phyloP scores from a whole-genome alignment of 495 filamentous ascomycete genomes.

The Annulohypoxylon bovei region DNA sequence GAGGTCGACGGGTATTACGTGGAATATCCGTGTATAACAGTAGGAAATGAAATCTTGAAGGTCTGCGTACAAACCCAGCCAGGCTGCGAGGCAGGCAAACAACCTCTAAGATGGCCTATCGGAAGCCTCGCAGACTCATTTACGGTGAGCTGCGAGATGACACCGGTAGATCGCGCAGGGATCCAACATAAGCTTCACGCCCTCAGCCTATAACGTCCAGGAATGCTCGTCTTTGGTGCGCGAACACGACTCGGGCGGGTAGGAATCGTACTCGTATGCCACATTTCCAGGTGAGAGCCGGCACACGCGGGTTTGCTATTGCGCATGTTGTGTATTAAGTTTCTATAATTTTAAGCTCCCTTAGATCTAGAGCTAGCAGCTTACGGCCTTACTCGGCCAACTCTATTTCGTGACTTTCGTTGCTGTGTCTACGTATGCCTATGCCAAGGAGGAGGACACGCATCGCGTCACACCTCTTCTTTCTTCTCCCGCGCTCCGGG shows the following conservation, averaged over 20 bases:
- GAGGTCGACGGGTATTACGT: conserved; percentile 1
- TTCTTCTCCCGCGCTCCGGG: conserved; percentile 23
- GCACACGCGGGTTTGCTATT: background rate
- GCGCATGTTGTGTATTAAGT: background rate
- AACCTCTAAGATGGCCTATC: background rate
- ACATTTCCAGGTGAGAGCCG: conserved; percentile 8
- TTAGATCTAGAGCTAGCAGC: conserved; percentile 5
- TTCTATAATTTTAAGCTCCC: conserved; percentile 24
- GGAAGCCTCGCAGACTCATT: background rate
- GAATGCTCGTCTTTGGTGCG: background rate
- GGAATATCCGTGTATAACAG: conserved; percentile 1
- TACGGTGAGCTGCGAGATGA: conserved; percentile 4
- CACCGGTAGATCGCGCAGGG: conserved; percentile 23
- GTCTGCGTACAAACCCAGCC: background rate
- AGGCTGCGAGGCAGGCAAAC: background rate
- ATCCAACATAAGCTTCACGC: conserved; percentile 9
- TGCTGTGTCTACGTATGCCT: conserved; percentile 27
- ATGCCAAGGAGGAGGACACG: conserved; percentile 14
- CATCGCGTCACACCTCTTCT: conserved; percentile 35
- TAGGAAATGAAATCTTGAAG: background rate
- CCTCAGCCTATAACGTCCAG: background rate
- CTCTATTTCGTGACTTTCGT: conserved; percentile 18
- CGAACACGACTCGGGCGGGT: background rate
- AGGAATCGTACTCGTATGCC: background rate
- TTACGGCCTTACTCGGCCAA: conserved; percentile 10